Evolutionary conservation across 257 asterid species (phyloP).

Genomic region (Parsonsia alboflavescens): DNA sequence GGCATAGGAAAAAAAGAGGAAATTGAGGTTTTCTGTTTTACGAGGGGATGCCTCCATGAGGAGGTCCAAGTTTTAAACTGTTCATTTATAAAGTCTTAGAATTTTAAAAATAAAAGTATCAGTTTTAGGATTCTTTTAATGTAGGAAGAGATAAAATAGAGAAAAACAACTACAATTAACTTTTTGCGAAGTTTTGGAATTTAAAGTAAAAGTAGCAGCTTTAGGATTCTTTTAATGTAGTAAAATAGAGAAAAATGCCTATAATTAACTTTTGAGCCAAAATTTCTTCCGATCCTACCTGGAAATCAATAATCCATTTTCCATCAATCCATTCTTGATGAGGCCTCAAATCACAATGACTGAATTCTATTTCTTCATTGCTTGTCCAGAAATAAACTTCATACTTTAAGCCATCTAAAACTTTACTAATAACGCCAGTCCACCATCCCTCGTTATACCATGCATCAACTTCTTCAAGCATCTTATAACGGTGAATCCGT

Average conservation of each 20-base stretch:
- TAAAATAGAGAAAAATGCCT: neutral
- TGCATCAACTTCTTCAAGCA: slow-evolving; percentile 60
- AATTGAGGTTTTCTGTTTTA: neutral
- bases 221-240: neutral
- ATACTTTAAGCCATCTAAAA: slow-evolving; percentile 38
- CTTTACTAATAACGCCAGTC: slow-evolving; percentile 53
- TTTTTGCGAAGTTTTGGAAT: neutral
- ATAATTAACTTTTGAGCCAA: neutral
- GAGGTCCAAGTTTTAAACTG: too few relatives aligned
- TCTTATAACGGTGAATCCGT: slow-evolving; percentile 28
- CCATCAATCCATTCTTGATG: slow-evolving; percentile 70
- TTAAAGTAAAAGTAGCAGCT: too few relatives aligned
- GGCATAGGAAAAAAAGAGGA: neutral
- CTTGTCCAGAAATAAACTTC: slow-evolving; percentile 56
- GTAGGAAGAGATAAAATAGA: too few relatives aligned
- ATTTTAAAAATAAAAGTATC: neutral
- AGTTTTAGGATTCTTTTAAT: neutral
- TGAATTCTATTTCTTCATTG: slow-evolving; percentile 47
- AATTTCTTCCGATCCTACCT: slow-evolving; percentile 27
- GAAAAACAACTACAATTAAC: too few relatives aligned
- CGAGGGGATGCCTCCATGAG: neutral
- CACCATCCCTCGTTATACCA: slow-evolving; percentile 83
- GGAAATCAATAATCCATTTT: slow-evolving; percentile 42
- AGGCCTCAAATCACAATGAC: slow-evolving; percentile 47
- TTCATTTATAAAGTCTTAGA: too few relatives aligned